Base-by-base conservation (phyloP, 331 rosid species). In the Cucumis variabilis region DNA sequence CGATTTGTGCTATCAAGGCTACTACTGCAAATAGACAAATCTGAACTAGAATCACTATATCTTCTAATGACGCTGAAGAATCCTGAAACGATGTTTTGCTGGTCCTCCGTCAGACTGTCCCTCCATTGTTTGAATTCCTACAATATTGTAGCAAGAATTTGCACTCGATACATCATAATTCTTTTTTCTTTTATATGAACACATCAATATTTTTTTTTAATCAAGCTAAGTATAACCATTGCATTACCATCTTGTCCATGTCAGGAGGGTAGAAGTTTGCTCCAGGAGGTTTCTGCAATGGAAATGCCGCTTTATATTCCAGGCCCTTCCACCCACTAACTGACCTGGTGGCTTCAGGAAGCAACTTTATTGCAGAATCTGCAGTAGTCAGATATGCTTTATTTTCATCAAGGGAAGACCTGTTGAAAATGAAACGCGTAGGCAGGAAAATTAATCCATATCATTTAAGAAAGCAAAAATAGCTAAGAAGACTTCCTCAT, bases 261-360 rank as follows among this genome's bases (percentile, higher is more conserved):
- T 97, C 99, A 9, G 98, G 93, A 37, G 99, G 99, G 85, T 97
- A 97, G 92, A 97, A 97, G 91, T 97, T 95, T 89, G 98, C 99
- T 75, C 98, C 96, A 12, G 94, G 94, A 70, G 98, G 98, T 89
- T 95, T 97, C 89, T 53, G 86, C 81, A 73, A 5, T 21, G 99
- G 98, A 92, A 97, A 93, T 72, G 96, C 99, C 84, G 92, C 94
- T 91, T 91, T 94, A 86, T 94, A 97, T 91, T 94, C 93, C 75
- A 97, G 89, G 87, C 99, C 99, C 89, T 93, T 95, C 99, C 99
- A 95, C 75, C 91, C 93, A 28, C 88, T 74, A 81, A 93, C 93
- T 83, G 83, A 70, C 82, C 80, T 93, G 62, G 98, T 94, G 86
- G 98, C 97, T 86, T 91, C 83, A 80, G 96, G 91, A 89, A 94